Conservation (phyloP, 768 basidiomycete genomes). For the Candolleomyces efflorescens region DNA sequence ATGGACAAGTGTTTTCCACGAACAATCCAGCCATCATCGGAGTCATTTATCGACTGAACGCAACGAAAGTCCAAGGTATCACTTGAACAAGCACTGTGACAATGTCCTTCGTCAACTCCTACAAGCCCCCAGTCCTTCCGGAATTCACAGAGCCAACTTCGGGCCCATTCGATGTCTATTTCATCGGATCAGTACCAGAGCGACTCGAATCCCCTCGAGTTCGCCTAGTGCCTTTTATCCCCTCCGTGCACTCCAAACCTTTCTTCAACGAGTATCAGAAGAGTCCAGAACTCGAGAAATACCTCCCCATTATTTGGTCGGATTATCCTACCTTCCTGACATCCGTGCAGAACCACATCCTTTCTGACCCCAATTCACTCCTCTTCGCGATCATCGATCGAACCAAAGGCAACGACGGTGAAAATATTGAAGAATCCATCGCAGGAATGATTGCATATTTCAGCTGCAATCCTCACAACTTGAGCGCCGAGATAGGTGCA, state of each 20-base stretch:
- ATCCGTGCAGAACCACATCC: constrained; percentile 23
- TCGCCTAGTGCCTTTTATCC: constrained; percentile 40
- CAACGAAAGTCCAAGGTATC: too few species aligned
- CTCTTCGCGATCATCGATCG: constrained; percentile 49
- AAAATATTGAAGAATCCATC: constrained; percentile 23
- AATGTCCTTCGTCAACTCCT: constrained; percentile 18
- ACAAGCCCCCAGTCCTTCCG: constrained; percentile 10
- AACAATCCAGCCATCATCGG: too few species aligned
- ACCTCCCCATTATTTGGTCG: constrained; percentile 35
- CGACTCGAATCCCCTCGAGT: constrained; percentile 36
- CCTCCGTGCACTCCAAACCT: constrained; percentile 24
- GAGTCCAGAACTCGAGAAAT: constrained; percentile 29
- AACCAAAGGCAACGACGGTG: constrained; percentile 23
- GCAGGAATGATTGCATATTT: constrained; percentile 49
- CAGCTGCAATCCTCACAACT: constrained; percentile 26
- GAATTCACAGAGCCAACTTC: constrained; percentile 2
- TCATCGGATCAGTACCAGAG: constrained; percentile 34
- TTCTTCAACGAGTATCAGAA: constrained; percentile 18
- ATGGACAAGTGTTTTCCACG: too few species aligned
- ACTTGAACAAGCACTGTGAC: background rate
- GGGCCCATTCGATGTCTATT: constrained; percentile 33
- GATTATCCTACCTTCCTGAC: constrained; percentile 25
- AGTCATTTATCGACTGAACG: background rate
- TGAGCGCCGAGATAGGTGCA: constrained; percentile 44
- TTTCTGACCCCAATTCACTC: constrained; percentile 19